Evolutionary conservation across 495 filamentous ascomycete species (phyloP).

Genomic region (Penicillium taxi): DNA sequence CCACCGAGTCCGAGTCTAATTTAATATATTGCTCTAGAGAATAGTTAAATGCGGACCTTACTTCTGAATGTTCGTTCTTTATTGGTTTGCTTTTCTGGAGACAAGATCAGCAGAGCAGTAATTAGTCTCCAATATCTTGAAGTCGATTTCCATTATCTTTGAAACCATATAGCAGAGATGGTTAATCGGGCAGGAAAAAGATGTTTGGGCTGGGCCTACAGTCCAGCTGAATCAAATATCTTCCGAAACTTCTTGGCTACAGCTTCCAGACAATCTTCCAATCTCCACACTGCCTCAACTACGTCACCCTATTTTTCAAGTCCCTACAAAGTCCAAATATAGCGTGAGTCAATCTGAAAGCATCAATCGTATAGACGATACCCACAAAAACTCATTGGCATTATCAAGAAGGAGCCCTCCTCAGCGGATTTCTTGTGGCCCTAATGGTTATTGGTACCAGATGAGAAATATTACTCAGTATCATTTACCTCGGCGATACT

Average conservation of each 20-base stretch:
- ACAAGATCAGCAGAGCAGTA: background rate
- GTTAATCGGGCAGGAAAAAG: background rate
- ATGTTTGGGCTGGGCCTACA: too few species aligned
- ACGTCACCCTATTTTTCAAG: too few species aligned
- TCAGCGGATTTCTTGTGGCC: background rate
- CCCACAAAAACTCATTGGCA: background rate
- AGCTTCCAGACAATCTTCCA: background rate
- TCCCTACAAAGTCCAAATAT: too few species aligned
- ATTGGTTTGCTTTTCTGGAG: background rate
- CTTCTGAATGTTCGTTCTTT: background rate
- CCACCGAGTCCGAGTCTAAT: too few species aligned
- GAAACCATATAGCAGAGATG: background rate
- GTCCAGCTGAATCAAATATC: too few species aligned
- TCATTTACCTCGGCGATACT: background rate
- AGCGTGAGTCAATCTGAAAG: background rate
- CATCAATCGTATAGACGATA: background rate
- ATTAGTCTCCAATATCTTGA: background rate
- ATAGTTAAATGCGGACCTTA: background rate
- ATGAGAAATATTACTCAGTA: background rate
- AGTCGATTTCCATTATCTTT: background rate
- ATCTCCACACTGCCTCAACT: too few species aligned
- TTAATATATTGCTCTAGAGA: background rate
- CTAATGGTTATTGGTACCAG: background rate
- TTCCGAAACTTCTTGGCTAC: too few species aligned
- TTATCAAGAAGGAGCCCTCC: background rate